Conservation (phyloP, 352 stramenopile species). For the Pseudoperonospora humuli region DNA sequence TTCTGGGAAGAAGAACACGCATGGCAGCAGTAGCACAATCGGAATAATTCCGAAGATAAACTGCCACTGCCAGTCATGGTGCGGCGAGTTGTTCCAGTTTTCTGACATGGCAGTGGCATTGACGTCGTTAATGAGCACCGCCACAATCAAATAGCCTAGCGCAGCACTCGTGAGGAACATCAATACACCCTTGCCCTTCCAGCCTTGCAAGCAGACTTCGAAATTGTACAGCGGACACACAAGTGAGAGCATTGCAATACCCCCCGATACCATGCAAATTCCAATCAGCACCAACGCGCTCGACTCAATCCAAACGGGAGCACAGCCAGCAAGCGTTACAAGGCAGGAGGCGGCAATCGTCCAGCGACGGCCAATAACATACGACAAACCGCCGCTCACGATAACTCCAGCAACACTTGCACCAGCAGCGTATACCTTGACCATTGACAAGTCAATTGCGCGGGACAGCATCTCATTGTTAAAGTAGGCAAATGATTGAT, state of each 20-base stretch:
- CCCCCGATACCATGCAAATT: conserved; percentile 54
- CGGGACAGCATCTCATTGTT: conserved; percentile 42
- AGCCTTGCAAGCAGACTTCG: conserved; percentile 80
- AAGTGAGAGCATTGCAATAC: conserved; percentile 75
- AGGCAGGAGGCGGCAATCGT: conserved; percentile 53
- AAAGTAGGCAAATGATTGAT: conserved; percentile 81
- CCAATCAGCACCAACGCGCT: conserved; percentile 59
- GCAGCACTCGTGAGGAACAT: conserved; percentile 67
- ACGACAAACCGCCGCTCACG: conserved; percentile 38
- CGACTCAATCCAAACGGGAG: conserved; percentile 60
- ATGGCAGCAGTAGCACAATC: conserved; percentile 48
- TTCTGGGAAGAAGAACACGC: conserved; percentile 60
- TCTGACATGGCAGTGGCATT: conserved; percentile 60
- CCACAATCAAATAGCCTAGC: conserved; percentile 73
- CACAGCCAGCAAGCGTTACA: conserved; percentile 54
- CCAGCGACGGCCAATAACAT: conserved; percentile 55
- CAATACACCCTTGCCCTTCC: conserved; percentile 83
- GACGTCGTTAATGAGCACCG: conserved; percentile 57
- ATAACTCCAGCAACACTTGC: conserved; percentile 46
- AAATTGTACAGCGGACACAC: conserved; percentile 80
- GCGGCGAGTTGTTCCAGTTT: conserved; percentile 57
- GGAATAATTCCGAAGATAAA: conserved; percentile 74
- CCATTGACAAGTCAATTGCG: conserved; percentile 48
- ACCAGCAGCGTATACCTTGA: conserved; percentile 65
- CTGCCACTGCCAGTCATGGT: conserved; percentile 73